Evolutionary conservation across 2,329 filamentous ascomycete species (phyloP).

Genomic region (Stylonectria norvegica): DNA sequence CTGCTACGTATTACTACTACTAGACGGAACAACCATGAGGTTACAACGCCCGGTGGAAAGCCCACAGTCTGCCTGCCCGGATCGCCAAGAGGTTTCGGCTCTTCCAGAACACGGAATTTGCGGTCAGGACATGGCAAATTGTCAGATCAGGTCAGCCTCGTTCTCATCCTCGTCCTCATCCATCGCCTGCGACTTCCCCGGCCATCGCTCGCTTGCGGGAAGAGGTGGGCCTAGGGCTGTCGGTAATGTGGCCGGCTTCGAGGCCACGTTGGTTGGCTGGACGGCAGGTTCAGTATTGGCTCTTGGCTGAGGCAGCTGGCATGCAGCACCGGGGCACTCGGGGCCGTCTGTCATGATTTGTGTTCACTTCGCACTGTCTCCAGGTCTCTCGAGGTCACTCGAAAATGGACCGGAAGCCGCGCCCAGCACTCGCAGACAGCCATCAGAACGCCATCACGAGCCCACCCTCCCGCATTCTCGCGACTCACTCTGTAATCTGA

Average conservation of each 20-base stretch:
- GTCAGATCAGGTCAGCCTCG: constrained; percentile 16
- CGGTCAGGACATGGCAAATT: constrained; percentile 14
- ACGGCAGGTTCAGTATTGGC: too few species aligned
- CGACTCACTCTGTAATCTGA: constrained; percentile 13
- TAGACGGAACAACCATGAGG: too few species aligned
- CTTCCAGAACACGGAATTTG: constrained; percentile 19
- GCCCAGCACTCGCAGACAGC: constrained; percentile 14
- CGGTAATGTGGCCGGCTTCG: too few species aligned
- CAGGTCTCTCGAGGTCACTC: constrained; percentile 30
- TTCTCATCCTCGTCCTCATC: too few species aligned
- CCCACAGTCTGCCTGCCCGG: constrained; percentile 12
- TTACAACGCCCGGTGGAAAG: constrained; percentile 10
- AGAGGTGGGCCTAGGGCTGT: too few species aligned
- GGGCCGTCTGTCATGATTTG: constrained; percentile 15
- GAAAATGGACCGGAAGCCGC: constrained; percentile 34
- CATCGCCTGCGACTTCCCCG: too few species aligned
- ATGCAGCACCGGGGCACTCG: constrained; percentile 4
- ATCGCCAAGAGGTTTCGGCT: constrained; percentile 13
- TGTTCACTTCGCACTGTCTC: constrained; percentile 28
- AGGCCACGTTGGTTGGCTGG: too few species aligned
- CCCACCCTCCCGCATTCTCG: constrained; percentile 26
- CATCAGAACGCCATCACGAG: constrained; percentile 18
- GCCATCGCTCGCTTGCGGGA: too few species aligned
- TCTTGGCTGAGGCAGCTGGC: too few species aligned
- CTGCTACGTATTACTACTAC: too few species aligned